Conservation (phyloP, 2,329 filamentous ascomycete species). For the Phoma sp. region DNA sequence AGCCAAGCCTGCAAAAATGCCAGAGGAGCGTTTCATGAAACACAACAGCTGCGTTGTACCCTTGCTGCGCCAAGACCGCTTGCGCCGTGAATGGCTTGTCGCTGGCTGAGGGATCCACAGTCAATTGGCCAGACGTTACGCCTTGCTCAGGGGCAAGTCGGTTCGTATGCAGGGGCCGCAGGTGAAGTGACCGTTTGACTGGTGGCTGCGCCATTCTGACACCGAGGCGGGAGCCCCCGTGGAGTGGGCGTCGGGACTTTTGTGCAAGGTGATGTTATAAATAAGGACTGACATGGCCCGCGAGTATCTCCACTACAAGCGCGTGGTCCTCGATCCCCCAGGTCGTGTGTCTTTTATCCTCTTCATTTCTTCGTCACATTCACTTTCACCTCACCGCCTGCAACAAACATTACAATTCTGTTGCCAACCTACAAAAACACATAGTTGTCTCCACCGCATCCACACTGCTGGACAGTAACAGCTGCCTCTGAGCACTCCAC, state of each 20-base stretch:
- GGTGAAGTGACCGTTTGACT: conserved; percentile 18
- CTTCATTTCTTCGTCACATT: conserved; percentile 10
- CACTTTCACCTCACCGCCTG: conserved; percentile 4
- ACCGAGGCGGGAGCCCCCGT: conserved; percentile 22
- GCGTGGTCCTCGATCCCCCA: conserved; percentile 12
- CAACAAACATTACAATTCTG: background rate
- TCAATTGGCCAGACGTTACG: conserved; percentile 33
- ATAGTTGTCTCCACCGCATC: background rate
- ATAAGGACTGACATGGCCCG: conserved; percentile 16
- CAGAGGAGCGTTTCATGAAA: conserved; percentile 36
- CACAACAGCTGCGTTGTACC: conserved; percentile 17
- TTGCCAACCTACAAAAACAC: conserved; percentile 4
- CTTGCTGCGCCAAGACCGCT: conserved; percentile 30
- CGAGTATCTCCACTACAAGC: conserved; percentile 9
- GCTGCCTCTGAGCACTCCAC: conserved; percentile 1
- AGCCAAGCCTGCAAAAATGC: conserved; percentile 15
- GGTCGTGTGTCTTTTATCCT: conserved; percentile 10
- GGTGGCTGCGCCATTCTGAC: conserved; percentile 16
- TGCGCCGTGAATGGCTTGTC: conserved; percentile 25
- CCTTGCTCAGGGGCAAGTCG: conserved; percentile 33
- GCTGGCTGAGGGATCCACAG: conserved; percentile 23
- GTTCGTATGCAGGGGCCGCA: conserved; percentile 19
- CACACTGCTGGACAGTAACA: conserved; percentile 44
- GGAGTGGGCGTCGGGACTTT: conserved; percentile 24
- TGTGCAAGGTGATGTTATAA: conserved; percentile 20